Conservation (phyloP, 768 basidiomycete genomes). For the Russula emetica region DNA sequence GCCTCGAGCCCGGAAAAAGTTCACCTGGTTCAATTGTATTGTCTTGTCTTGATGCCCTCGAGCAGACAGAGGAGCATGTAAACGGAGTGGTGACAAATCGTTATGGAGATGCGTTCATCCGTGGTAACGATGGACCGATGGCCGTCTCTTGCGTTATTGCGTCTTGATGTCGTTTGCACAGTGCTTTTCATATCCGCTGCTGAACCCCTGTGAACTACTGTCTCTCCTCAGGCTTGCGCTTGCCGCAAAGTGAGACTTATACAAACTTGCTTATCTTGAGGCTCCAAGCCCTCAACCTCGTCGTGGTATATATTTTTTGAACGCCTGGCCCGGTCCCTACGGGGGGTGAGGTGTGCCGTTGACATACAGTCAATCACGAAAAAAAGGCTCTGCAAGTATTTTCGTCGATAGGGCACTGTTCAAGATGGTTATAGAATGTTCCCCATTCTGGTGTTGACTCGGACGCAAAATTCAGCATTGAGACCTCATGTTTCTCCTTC, state of each 20-base stretch:
- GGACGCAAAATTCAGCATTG: background rate
- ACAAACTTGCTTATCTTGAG: background rate
- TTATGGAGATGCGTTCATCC: slow-evolving; percentile 94
- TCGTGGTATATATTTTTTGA: background rate
- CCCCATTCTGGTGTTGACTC: background rate
- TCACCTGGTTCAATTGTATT: slow-evolving; percentile 60
- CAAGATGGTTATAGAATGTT: background rate
- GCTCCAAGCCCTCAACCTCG: background rate
- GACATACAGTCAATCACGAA: background rate
- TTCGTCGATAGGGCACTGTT: background rate
- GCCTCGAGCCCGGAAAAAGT: background rate
- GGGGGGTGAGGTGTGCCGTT: background rate
- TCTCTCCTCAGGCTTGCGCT: background rate
- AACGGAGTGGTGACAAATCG: slow-evolving; percentile 81
- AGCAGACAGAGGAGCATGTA: slow-evolving; percentile 95
- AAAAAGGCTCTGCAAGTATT: background rate
- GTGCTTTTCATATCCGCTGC: slow-evolving; percentile 54
- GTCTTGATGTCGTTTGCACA: slow-evolving; percentile 31
- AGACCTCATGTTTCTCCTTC: background rate
- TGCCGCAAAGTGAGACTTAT: background rate
- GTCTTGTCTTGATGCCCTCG: slow-evolving; percentile 92
- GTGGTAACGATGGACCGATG: slow-evolving; percentile 79
- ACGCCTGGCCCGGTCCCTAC: background rate
- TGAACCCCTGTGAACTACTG: slow-evolving; percentile 12
- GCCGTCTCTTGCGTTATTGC: background rate